Conservation (phyloP, 176 grass and related monocot genomes). For the Carex littledalei region DNA sequence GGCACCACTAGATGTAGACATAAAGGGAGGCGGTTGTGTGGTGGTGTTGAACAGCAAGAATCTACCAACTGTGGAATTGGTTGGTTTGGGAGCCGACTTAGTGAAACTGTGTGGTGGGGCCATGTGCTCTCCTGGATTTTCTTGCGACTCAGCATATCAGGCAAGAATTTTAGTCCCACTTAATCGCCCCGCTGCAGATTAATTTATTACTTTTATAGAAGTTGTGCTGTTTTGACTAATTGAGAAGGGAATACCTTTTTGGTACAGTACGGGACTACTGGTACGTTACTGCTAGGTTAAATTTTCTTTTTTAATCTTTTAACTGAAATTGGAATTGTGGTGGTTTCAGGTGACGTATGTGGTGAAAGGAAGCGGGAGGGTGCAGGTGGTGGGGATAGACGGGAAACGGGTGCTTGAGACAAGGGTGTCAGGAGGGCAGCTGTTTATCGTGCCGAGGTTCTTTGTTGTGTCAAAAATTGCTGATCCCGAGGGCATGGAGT, state of each 20-base stretch:
- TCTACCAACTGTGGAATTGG: constrained; percentile 58
- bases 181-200: background rate
- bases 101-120: constrained; percentile 63
- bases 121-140: constrained; percentile 96
- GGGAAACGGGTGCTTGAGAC: constrained; percentile 73
- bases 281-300: background rate
- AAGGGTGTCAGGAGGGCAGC: constrained; percentile 39
- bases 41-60: constrained; percentile 80
- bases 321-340: background rate
- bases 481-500: constrained; percentile 56
- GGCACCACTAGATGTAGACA: constrained; percentile 72
- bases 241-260: background rate
- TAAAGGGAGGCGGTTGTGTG: constrained; percentile 57
- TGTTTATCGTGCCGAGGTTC: constrained; percentile 88
- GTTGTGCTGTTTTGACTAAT: background rate
- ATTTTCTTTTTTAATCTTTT: background rate
- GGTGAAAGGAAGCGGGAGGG: constrained; percentile 60
- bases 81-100: constrained; percentile 67
- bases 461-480: constrained; percentile 90
- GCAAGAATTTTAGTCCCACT: background rate
- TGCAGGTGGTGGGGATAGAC: constrained; percentile 67
- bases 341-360: constrained; percentile 69
- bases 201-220: background rate
- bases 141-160: constrained; percentile 67
- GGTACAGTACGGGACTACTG: too few species aligned